These are phyloP conservation scores for Sisymbrium irio DNA, from an alignment of 345 rosid species.

Conservation along the genomic window DNA sequence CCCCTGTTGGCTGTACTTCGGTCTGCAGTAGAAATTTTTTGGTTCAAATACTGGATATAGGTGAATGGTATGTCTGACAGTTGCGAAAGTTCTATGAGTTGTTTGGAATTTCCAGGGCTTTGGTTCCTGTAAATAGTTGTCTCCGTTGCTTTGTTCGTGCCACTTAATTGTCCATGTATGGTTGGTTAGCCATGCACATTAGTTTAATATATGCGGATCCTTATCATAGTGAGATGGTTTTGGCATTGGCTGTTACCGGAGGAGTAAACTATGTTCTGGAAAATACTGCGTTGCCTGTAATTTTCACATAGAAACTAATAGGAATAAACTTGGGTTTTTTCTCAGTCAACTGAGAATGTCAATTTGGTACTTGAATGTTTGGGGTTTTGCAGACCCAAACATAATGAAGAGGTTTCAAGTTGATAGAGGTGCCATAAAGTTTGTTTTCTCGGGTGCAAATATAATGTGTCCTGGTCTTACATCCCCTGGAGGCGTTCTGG, in stretches of 20 bases:
- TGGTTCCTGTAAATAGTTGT: not conserved
- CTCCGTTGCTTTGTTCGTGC: not conserved
- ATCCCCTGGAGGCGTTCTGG: conserved; percentile 93
- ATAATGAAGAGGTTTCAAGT: conserved; percentile 96
- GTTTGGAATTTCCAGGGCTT: not conserved
- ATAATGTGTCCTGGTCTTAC: conserved; percentile 99
- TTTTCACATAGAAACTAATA: not conserved
- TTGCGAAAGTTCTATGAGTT: not conserved
- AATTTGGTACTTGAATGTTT: not conserved
- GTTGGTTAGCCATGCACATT: too few relatives aligned
- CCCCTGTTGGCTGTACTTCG: conserved; percentile 7
- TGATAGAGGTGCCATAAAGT: conserved; percentile 95
- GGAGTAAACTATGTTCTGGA: not conserved
- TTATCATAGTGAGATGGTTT: not conserved
- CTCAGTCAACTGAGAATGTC: conserved; percentile 4
- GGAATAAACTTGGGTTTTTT: not conserved
- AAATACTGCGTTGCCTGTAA: not conserved
- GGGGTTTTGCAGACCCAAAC: conserved; percentile 53
- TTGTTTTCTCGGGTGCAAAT: conserved; percentile 97
- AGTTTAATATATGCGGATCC: too few relatives aligned
- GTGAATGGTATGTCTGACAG: not conserved
- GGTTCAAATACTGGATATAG: not conserved
- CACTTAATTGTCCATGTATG: not conserved
- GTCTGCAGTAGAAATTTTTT: conserved; percentile 2
- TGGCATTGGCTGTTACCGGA: not conserved